Base-by-base conservation (phyloP, 1,284 basidiomycete genomes). In the Cystobasidiaceae sp. region DNA sequence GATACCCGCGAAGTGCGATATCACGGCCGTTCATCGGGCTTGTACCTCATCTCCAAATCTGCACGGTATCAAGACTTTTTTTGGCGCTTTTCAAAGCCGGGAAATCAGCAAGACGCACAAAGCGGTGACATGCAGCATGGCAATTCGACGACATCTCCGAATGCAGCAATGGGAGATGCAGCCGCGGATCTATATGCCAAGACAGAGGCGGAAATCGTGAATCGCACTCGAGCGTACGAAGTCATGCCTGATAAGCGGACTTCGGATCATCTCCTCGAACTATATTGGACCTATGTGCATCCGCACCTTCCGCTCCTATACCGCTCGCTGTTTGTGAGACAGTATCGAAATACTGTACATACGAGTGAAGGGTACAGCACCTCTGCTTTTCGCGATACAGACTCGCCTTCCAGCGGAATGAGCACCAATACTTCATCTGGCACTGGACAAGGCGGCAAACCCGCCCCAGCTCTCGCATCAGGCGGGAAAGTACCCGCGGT, bases 261-360 rank as follows among this genome's bases (percentile, higher is more conserved):
- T 4, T 88, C 90, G 77, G 82, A 87, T 59, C 82, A 84, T 49
- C 78, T 91, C 9, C 75, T 92, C 1, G 81, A 85, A 39, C 77
- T 89, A 1, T 92, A 90, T 75, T 91, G 89, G 75, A 81, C 81
- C 1, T 84, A 87, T 71, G 88, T 91, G 2, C 89, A 91, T 72
- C 81, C 87, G 1, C 69, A 70, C 49, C 69, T 11, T 79, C 82
- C 72, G 3, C 52, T 74, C 34, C 75, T 90, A 11, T 84, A 88
- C 75, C 88, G 88, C 73, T 78, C 79, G 55, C 77, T 82, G 1
- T 89, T 91, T 74, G 79, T 84, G 77, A 82, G 85, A 28, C 81
- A 82, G 19, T 86, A 73, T 68, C 71, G 71, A 17, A 71, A 72
- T 63, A 49, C 67, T 25, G 69, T 74, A 61, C 65, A 68, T 37